Evolutionary conservation across 2,329 filamentous ascomycete genomes (phyloP).

Genomic region (Venturia effusa): DNA sequence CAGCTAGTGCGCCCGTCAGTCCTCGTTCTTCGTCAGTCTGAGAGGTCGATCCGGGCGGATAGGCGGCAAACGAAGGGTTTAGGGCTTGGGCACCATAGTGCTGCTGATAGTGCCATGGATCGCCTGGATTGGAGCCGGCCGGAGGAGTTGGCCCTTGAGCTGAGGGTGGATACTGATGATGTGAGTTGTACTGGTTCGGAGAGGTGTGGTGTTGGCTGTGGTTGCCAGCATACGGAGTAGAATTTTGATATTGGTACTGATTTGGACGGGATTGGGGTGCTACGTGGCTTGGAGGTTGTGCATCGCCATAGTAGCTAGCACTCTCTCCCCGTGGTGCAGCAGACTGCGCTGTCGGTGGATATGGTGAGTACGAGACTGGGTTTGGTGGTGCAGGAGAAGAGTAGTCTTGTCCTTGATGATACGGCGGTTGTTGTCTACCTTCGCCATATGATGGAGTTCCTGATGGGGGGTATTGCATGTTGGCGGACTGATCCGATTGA

Average conservation of each 20-base stretch:
- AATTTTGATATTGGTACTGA: background rate
- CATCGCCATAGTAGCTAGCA: constrained; percentile 3
- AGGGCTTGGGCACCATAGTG: background rate
- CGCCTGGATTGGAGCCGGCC: background rate
- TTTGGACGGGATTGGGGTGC: background rate
- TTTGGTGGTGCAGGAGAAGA: background rate
- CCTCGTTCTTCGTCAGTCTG: constrained; percentile 10
- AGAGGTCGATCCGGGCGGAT: background rate
- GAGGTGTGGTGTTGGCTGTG: background rate
- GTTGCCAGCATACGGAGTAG: background rate
- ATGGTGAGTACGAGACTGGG: background rate
- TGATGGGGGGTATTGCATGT: constrained; percentile 5
- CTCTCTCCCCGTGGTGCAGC: background rate
- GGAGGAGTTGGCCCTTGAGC: background rate
- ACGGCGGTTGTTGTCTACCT: background rate
- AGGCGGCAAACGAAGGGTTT: background rate
- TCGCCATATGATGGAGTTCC: background rate
- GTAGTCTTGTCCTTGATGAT: background rate
- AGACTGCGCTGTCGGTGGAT: background rate
- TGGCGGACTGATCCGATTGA: background rate
- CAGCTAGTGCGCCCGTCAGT: constrained; percentile 10
- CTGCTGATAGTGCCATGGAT: background rate
- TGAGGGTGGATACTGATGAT: background rate
- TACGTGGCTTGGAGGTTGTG: background rate
- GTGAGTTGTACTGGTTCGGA: background rate